Evolutionary conservation across 2,329 filamentous ascomycete genomes (phyloP).

Genomic region (Tolypocladium tundrense): DNA sequence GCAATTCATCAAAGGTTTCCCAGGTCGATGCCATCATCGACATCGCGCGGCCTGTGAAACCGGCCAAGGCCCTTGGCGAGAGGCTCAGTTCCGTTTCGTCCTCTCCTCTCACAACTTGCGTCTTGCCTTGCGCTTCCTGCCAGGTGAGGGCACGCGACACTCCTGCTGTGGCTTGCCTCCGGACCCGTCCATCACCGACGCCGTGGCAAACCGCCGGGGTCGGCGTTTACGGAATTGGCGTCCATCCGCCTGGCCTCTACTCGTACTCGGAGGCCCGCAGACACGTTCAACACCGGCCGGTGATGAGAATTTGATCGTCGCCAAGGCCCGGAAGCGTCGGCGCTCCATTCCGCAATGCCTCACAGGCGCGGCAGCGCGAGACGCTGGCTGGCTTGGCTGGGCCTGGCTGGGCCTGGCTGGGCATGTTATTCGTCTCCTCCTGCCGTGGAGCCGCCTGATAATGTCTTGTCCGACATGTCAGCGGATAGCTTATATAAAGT

Average conservation of each 20-base stretch:
- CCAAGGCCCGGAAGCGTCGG: not conserved
- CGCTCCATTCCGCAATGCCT: not conserved
- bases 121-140: not conserved
- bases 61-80: not conserved
- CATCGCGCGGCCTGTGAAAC: not conserved
- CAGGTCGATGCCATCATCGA: not conserved
- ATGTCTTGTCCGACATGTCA: not conserved
- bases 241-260: not conserved
- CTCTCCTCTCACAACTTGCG: not conserved
- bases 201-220: not conserved
- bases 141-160: not conserved
- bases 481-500: not conserved
- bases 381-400: not conserved
- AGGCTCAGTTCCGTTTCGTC: not conserved
- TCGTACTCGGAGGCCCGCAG: too few species aligned
- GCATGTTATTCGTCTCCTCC: not conserved
- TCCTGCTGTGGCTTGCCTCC: not conserved
- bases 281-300: not conserved
- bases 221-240: not conserved
- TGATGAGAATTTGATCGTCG: not conserved
- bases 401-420: not conserved
- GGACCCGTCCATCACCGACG: not conserved
- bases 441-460: not conserved
- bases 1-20: not conserved
- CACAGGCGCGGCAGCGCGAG: not conserved